phyloP scores from a whole-genome alignment of 345 rosid species.

The Populus davidiana region DNA sequence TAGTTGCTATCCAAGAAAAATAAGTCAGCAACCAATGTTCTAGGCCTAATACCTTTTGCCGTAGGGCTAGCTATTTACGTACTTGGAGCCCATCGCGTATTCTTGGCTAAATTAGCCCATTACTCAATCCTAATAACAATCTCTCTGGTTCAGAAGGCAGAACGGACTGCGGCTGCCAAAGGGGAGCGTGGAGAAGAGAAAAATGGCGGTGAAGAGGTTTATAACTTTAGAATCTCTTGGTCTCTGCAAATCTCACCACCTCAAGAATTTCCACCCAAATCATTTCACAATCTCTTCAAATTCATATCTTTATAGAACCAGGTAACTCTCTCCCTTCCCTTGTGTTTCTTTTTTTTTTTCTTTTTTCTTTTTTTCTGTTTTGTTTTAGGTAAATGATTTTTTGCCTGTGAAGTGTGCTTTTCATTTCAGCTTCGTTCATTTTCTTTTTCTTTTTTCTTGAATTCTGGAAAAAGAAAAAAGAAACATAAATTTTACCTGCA shows the following conservation, averaged over 20 bases:
- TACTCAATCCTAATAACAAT: neutral
- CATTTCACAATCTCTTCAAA: neutral
- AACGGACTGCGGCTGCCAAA: neutral
- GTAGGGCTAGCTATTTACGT: no score
- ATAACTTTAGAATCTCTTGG: slow-evolving; percentile 3
- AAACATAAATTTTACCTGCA: neutral
- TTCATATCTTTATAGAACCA: neutral
- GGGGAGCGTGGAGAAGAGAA: neutral
- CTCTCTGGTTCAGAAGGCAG: neutral
- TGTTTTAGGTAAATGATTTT: neutral
- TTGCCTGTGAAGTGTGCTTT: no score
- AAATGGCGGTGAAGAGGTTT: slow-evolving; percentile 40
- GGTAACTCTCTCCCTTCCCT: neutral
- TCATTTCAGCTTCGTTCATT: neutral
- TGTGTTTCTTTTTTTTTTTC: neutral
- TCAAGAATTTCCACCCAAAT: slow-evolving; percentile 12
- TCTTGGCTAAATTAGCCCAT: no score
- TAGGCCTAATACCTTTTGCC: no score
- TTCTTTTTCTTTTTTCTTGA: neutral
- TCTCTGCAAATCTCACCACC: slow-evolving; percentile 22
- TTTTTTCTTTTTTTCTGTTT: neutral
- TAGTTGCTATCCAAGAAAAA: no score
- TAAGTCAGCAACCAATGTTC: no score
- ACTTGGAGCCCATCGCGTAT: no score
- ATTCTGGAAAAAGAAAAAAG: neutral